Evolutionary conservation across 1,284 basidiomycete species (phyloP).

Genomic region (Sporisorium exsertum): DNA sequence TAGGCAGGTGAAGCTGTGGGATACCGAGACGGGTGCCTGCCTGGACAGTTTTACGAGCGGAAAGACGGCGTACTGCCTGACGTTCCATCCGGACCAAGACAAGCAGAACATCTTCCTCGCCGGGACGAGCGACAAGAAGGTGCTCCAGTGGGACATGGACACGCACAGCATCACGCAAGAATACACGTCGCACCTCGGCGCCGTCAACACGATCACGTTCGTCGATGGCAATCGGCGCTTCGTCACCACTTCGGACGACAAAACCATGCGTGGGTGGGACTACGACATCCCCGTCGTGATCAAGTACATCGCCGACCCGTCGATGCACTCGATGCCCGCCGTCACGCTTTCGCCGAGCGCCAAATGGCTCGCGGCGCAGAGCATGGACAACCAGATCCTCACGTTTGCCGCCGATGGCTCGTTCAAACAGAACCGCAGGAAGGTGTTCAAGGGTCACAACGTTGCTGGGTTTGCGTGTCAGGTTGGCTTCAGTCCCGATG

Average conservation of each 20-base stretch:
- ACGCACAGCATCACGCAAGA: constrained; percentile 94
- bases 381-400: constrained; percentile 96
- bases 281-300: constrained; percentile 95
- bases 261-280: constrained; percentile 95
- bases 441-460: constrained; percentile 95
- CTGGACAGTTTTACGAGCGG: constrained; percentile 94
- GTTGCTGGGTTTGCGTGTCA: constrained; percentile 97
- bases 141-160: constrained; percentile 97
- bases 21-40: constrained; percentile 97
- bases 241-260: constrained; percentile 98
- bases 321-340: constrained; percentile 99
- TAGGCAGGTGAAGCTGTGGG: constrained; percentile 97
- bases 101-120: constrained; percentile 97
- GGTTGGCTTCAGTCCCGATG: constrained; percentile 96
- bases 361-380: constrained; percentile 97
- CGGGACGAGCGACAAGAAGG: constrained; percentile 99
- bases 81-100: constrained; percentile 94
- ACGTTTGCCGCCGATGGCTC: constrained; percentile 88
- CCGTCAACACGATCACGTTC: constrained; percentile 98
- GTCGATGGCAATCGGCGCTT: constrained; percentile 95
- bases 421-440: constrained; percentile 97
- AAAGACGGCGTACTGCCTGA: constrained; percentile 93
- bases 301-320: constrained; percentile 98
- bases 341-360: constrained; percentile 92
- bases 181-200: constrained; percentile 97